Evolutionary conservation across 768 basidiomycete genomes (phyloP), one percentile per base, ranked within the genome.

Genomic region (Suillus subalutaceus): DNA sequence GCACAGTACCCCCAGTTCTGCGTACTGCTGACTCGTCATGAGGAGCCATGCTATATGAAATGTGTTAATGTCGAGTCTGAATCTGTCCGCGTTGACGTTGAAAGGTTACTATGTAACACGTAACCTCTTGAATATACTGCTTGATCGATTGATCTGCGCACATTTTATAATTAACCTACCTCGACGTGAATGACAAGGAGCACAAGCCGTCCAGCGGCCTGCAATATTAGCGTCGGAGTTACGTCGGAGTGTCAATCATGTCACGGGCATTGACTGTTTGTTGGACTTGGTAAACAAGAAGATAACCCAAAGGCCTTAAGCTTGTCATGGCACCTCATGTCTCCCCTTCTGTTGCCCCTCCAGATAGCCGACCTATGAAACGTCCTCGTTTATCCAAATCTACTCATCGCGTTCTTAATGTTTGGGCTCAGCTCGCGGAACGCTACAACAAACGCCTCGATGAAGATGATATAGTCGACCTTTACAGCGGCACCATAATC

Each of bases 391-490:
- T 82, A 9, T 86, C 86, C 0, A 60, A 30, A 30, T 78, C 75
- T 15, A 81, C 83, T 6, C 76, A 81, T 69, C 87, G 88, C 3
- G 79, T 93, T 44, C 78, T 86, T 30, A 83, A 85, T 69, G 79
- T 85, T 16, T 93, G 92, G 92, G 81, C 85, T 35, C 81, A 85
- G 62, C 85, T 94, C 4, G 91, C 85, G 4, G 86, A 89, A 58
- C 85, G 90, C 32, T 90, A 93, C 72, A 82, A 84, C 41, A 83
- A 85, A 61, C 82, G 83, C 53, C 78, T 92, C 46, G 90, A 91
- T 69, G 88, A 93, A 72, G 92, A 94, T 75, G 92, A 94, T 74
- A 88, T 93, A 56, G 81, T 94, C 40, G 89, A 93, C 71, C 78
- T 94, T 3, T 78, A 80, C 63, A 87, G 86, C 13, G 84, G 82